These are phyloP conservation scores for Styphnolobium japonicum DNA, from an alignment of 306 rosid genomes.

Conservation along the genomic window DNA sequence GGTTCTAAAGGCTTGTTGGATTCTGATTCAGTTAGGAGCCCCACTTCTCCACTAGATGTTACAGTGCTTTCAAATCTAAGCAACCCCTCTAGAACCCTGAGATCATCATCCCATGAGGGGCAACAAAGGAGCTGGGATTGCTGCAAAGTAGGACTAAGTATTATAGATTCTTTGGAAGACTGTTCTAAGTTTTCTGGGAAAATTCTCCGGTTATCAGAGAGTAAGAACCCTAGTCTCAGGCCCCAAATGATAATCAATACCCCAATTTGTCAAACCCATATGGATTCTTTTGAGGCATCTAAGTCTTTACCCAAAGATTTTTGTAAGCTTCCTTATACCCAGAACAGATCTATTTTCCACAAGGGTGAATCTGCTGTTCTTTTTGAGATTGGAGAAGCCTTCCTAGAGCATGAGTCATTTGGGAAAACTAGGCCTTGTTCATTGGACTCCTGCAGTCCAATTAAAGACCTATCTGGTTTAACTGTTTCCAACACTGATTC, in stretches of 20 bases:
- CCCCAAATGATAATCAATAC: constrained; percentile 56
- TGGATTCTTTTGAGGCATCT: constrained; percentile 48
- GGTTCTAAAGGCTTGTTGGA: constrained; percentile 56
- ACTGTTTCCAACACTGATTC: constrained; percentile 24
- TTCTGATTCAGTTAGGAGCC: constrained; percentile 76
- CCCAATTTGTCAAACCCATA: constrained; percentile 33
- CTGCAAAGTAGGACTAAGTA: constrained; percentile 74
- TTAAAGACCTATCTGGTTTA: constrained; percentile 30
- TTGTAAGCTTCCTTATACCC: constrained; percentile 42
- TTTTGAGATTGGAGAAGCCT: constrained; percentile 74
- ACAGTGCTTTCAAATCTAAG: constrained; percentile 60
- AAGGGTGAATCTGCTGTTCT: constrained; percentile 58
- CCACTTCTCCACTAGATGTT: constrained; percentile 80
- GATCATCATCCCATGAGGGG: constrained; percentile 45
- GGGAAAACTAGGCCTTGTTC: constrained; percentile 55
- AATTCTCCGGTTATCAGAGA: constrained; percentile 51
- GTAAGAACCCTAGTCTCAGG: constrained; percentile 55
- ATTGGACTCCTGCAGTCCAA: constrained; percentile 47
- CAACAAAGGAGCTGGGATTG: constrained; percentile 64
- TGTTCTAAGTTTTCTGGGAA: constrained; percentile 54
- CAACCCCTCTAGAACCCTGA: constrained; percentile 46
- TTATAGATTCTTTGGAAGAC: constrained; percentile 70
- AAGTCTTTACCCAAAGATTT: constrained; percentile 68
- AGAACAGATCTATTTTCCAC: constrained; percentile 23
- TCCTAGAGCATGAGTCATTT: constrained; percentile 39